Evolutionary conservation across 2,329 filamentous ascomycete species (phyloP), one percentile per base, ranked within the genome.

Genomic region (Sporothrix brasiliensis): DNA sequence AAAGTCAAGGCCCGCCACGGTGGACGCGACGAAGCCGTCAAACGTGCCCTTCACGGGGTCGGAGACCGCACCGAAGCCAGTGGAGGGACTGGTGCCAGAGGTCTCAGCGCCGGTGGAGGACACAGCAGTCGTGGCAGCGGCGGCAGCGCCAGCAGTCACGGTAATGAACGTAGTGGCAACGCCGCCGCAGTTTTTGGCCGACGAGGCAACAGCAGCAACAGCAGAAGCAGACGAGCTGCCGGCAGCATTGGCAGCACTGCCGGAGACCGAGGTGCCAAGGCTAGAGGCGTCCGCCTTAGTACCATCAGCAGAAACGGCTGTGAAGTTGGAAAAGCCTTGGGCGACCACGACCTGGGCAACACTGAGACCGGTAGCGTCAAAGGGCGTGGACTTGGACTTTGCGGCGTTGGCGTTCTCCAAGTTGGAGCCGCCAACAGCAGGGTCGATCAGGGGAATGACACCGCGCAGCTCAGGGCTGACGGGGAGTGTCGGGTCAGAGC

Each of bases 381-480:
- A 87, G 3, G 89, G 88, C 3, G 79, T 82, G 21, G 76, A 77
- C 60, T 85, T 77, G 4, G 86, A 89, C 30, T 78, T 78, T 2
- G 79, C 80, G 19, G 88, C 87, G 77, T 89, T 86, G 72, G 86
- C 84, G 73, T 91, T 91, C 77, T 88, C 86, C 13, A 81, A 75
- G 69, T 84, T 87, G 27, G 86, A 80, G 70, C 85, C 87, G 67
- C 75, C 81, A 52, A 91, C 88, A 72, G 80, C 86, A 2, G 90
- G 89, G 77, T 92, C 90, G 72, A 92, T 85, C 19, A 89, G 82
- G 34, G 89, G 89, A 4, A 90, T 83, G 70, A 92, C 88, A 73
- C 90, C 90, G 56, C 89, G 84, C 44, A 92, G 86, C 69, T 83
- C 83, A 30, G 79, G 79, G 9, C 87, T 90, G 44, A 82, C 85